Conservation (phyloP, 306 rosid genomes). For the Casuarina cunninghamiana region DNA sequence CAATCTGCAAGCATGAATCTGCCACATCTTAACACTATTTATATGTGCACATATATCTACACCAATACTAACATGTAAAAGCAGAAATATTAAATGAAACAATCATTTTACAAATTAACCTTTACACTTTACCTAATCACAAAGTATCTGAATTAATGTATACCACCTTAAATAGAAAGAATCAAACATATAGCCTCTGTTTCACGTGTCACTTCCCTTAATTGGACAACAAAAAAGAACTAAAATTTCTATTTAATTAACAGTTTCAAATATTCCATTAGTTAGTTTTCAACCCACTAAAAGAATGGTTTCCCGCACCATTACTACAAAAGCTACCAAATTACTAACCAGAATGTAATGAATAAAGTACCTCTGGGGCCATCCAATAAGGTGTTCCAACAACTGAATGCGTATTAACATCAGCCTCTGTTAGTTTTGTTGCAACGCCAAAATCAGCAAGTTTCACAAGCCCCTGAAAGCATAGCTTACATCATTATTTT, state of each 20-base stretch:
- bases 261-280: too few relatives aligned
- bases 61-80: background rate
- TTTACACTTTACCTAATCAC: background rate
- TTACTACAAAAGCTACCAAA: background rate
- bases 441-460: conserved; percentile 99
- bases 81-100: background rate
- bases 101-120: background rate
- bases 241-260: too few relatives aligned
- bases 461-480: conserved; percentile 94
- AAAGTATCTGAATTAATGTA: background rate
- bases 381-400: conserved; percentile 99
- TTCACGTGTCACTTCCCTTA: too few relatives aligned
- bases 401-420: conserved; percentile 98
- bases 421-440: conserved; percentile 95
- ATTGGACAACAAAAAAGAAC: too few relatives aligned
- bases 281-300: too few relatives aligned
- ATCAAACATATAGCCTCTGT: too few relatives aligned
- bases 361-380: conserved; percentile 91
- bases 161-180: background rate
- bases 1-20: background rate
- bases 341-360: conserved; percentile 16
- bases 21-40: background rate
- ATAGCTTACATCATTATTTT: conserved; percentile 2
- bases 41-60: background rate
- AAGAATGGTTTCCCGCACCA: too few relatives aligned